phyloP scores from a whole-genome alignment of 2,329 filamentous ascomycete genomes.

The Cercospora beticola region DNA sequence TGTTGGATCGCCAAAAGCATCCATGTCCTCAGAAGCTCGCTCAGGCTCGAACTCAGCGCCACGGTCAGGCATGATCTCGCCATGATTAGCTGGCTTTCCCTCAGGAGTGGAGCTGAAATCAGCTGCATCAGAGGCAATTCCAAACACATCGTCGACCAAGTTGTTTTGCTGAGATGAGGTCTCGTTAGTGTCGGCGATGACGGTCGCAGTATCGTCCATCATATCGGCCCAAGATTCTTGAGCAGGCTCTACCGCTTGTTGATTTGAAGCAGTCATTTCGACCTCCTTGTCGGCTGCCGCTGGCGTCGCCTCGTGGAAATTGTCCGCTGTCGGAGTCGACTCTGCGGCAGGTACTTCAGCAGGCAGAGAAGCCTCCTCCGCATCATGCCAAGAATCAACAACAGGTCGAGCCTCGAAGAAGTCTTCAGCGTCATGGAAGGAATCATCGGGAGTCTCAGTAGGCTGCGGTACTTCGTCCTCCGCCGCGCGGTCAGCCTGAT shows the following conservation, averaged over 20 bases:
- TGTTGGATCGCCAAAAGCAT: constrained; percentile 18
- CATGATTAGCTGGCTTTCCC: constrained; percentile 1
- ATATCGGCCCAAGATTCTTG: constrained; percentile 5
- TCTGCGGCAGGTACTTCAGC: background rate
- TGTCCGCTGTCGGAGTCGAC: background rate
- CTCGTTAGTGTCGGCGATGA: background rate
- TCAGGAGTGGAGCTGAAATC: constrained; percentile 9
- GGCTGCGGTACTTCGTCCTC: constrained; percentile 5
- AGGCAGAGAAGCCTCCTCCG: background rate
- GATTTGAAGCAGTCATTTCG: too few species aligned
- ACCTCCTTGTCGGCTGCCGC: too few species aligned
- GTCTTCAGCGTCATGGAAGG: constrained; percentile 18
- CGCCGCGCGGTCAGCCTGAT: constrained; percentile 7
- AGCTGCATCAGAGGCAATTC: constrained; percentile 8
- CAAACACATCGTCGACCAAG: constrained; percentile 18
- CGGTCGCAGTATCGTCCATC: background rate
- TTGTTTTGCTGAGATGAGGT: constrained; percentile 1
- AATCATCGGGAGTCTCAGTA: constrained; percentile 15
- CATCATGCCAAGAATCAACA: constrained; percentile 13
- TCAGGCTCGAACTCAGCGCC: constrained; percentile 20
- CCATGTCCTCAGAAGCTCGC: constrained; percentile 22
- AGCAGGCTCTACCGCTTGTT: background rate
- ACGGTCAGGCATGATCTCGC: constrained; percentile 14
- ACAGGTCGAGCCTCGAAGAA: constrained; percentile 6
- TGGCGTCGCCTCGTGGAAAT: too few species aligned